Conservation (phyloP, 2,329 filamentous ascomycete species). For the Talaromyces piceae region DNA sequence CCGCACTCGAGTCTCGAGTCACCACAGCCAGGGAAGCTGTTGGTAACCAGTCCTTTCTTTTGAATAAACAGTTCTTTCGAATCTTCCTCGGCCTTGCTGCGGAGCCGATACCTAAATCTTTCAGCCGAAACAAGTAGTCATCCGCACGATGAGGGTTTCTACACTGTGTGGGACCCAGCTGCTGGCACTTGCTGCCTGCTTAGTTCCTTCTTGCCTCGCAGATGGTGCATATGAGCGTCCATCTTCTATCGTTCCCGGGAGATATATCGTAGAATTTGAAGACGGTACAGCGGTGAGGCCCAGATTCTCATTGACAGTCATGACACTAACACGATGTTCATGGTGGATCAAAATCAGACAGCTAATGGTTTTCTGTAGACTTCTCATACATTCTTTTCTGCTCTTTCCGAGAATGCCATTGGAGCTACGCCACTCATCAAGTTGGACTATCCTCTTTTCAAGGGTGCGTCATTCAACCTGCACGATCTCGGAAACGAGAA, state of each 20-base stretch:
- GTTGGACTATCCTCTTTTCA: constrained; percentile 6
- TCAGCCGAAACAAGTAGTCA: background rate
- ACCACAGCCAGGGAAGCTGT: background rate
- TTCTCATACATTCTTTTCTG: constrained; percentile 5
- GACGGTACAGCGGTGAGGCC: background rate
- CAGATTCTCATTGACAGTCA: background rate
- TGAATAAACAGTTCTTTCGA: background rate
- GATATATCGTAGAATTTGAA: constrained; percentile 6
- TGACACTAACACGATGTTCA: too few species aligned
- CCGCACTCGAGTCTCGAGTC: background rate
- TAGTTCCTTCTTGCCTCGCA: background rate
- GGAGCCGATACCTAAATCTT: background rate
- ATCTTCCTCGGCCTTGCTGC: too few species aligned
- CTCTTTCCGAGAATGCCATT: constrained; percentile 6
- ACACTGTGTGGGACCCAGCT: background rate
- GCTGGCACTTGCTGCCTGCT: constrained; percentile 1
- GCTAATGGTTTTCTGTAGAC: background rate
- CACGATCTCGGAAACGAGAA: background rate
- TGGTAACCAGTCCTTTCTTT: background rate
- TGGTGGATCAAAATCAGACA: too few species aligned
- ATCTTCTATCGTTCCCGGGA: constrained; percentile 1
- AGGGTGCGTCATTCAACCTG: constrained; percentile 4
- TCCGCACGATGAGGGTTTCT: background rate
- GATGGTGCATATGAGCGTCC: background rate
- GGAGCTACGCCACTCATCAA: constrained; percentile 3